These are phyloP conservation scores for Clitoria ternatea DNA, from an alignment of 306 rosid genomes.

Conservation along the genomic window DNA sequence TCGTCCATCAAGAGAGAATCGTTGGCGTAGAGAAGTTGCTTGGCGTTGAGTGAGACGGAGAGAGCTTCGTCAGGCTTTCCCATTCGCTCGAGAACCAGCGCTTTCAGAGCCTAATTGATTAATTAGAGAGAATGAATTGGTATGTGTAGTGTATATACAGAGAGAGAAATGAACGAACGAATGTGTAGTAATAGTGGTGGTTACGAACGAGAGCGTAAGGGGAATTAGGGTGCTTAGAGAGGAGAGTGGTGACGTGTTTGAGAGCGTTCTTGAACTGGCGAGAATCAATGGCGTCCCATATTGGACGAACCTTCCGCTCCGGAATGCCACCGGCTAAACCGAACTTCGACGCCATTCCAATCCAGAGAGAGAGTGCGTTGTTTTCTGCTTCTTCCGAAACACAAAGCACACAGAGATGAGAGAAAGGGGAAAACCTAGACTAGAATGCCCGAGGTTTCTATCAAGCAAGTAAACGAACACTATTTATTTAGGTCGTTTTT, in stretches of 20 bases:
- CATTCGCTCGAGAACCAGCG: slow-evolving; percentile 86
- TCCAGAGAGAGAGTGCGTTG: no score
- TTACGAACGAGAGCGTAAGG: slow-evolving; percentile 89
- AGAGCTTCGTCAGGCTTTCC: slow-evolving; percentile 82
- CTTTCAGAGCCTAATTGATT: slow-evolving; percentile 72
- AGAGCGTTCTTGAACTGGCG: slow-evolving; percentile 91
- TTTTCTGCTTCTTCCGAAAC: no score
- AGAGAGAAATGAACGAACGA: background rate
- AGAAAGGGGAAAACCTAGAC: no score
- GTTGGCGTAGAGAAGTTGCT: slow-evolving; percentile 51
- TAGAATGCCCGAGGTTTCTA: no score
- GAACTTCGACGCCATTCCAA: slow-evolving; percentile 93
- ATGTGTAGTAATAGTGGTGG: no score
- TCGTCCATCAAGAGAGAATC: slow-evolving; percentile 80
- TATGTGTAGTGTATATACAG: no score
- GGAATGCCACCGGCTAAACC: slow-evolving; percentile 94
- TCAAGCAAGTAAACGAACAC: no score
- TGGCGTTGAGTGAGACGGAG: slow-evolving; percentile 63
- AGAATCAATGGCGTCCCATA: slow-evolving; percentile 99
- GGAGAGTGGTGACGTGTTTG: slow-evolving; percentile 65
- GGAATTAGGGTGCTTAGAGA: slow-evolving; percentile 67
- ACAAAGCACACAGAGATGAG: no score
- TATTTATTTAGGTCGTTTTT: no score
- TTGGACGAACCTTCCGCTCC: slow-evolving; percentile 90
- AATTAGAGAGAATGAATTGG: background rate